Conservation (phyloP, 352 stramenopile genomes). For the Phytopythium oedochilum region DNA sequence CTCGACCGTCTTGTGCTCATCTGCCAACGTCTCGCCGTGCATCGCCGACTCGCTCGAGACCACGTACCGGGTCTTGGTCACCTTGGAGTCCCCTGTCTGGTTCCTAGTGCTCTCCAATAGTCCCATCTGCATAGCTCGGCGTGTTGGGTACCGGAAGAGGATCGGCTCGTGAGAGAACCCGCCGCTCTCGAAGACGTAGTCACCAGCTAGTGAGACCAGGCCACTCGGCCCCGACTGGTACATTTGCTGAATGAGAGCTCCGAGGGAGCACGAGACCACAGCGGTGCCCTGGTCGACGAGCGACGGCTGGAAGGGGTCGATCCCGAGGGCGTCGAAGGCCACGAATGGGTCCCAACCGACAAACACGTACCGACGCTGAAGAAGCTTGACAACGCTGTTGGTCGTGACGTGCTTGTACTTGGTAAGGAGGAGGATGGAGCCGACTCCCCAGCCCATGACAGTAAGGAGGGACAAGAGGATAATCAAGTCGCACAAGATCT, state of each 20-base stretch:
- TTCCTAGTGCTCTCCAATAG: constrained; percentile 6
- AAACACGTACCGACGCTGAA: constrained; percentile 31
- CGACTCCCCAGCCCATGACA: neutral
- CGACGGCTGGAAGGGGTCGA: constrained; percentile 24
- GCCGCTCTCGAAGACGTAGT: constrained; percentile 27
- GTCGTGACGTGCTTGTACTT: constrained; percentile 15
- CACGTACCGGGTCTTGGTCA: neutral
- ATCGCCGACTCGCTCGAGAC: neutral
- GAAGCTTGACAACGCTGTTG: constrained; percentile 23
- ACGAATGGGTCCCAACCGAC: constrained; percentile 40
- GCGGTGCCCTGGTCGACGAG: constrained; percentile 15
- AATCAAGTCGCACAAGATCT: constrained; percentile 39
- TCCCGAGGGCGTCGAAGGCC: constrained; percentile 22
- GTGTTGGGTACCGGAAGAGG: constrained; percentile 15
- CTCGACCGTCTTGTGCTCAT: neutral
- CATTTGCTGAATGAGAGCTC: constrained; percentile 27
- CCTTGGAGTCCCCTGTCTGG: neutral
- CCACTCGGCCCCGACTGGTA: constrained; percentile 32
- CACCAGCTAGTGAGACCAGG: constrained; percentile 20
- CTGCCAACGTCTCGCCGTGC: neutral
- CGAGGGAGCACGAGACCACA: constrained; percentile 24
- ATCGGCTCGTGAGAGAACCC: constrained; percentile 16
- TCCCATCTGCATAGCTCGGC: constrained; percentile 20
- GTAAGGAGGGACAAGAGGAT: constrained; percentile 14
- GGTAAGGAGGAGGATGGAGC: constrained; percentile 16